These are phyloP conservation scores for Galeopsis tetrahit DNA, from an alignment of 257 asterid species.

Conservation along the genomic window DNA sequence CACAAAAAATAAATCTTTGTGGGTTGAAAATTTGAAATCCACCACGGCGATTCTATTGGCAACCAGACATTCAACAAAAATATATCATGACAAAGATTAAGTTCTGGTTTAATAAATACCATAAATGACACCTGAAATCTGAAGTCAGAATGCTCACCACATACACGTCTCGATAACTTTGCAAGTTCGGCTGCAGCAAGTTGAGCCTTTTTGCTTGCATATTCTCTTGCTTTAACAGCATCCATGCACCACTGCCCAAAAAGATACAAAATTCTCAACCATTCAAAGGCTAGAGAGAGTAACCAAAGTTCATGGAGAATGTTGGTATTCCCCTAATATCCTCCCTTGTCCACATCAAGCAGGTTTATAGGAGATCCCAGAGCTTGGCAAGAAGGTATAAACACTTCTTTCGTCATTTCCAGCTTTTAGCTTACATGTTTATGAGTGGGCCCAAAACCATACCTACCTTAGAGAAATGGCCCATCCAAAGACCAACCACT, in stretches of 20 bases:
- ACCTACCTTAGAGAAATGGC: slow-evolving; percentile 8
- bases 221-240: slow-evolving; percentile 89
- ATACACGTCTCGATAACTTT: slow-evolving; percentile 92
- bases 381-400: slow-evolving; percentile 13
- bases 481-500: slow-evolving; percentile 16
- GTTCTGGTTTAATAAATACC: slow-evolving; percentile 13
- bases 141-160: slow-evolving; percentile 69
- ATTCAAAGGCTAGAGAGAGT: slow-evolving; percentile 33
- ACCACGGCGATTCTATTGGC: slow-evolving; percentile 13
- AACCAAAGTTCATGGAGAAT: neutral
- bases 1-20: neutral
- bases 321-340: slow-evolving; percentile 1
- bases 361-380: neutral
- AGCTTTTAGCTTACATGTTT: neutral
- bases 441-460: neutral
- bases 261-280: slow-evolving; percentile 26
- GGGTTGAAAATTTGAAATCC: neutral
- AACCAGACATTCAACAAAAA: slow-evolving; percentile 25
- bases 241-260: slow-evolving; percentile 72
- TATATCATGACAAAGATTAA: slow-evolving; percentile 22
- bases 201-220: slow-evolving; percentile 93
- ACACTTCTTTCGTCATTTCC: neutral
- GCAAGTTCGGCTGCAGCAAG: slow-evolving; percentile 99
- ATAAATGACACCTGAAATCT: neutral
- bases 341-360: neutral